Evolutionary conservation across 345 rosid genomes (phyloP).

Genomic region (Diplotaxis tenuifolia): DNA sequence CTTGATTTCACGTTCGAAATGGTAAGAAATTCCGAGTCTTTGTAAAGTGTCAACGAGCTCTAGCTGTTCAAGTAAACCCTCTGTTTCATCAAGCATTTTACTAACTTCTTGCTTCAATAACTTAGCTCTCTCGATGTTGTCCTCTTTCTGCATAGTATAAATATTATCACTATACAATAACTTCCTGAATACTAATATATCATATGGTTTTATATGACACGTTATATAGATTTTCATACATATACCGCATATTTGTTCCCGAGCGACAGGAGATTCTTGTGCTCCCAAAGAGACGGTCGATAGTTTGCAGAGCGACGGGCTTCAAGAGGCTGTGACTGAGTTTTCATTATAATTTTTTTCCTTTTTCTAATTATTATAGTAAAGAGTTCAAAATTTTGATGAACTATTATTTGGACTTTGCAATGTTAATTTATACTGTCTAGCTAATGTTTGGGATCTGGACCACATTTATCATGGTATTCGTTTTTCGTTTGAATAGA

Average conservation of each 20-base stretch:
- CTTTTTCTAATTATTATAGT: neutral
- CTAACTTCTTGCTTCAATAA: slow-evolving; percentile 17
- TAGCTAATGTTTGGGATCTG: neutral
- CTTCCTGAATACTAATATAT: neutral
- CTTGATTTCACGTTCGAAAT: slow-evolving; percentile 29
- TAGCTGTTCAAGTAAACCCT: slow-evolving; percentile 28
- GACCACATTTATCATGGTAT: slow-evolving; percentile 5
- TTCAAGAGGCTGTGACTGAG: slow-evolving; percentile 12
- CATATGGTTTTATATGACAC: neutral
- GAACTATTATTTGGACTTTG: neutral
- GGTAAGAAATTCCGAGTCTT: slow-evolving; percentile 44
- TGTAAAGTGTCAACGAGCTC: slow-evolving; percentile 38
- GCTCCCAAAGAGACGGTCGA: slow-evolving; percentile 37
- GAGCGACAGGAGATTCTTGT: slow-evolving; percentile 40
- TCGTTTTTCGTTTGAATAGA: neutral
- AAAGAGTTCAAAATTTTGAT: neutral
- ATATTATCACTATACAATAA: neutral
- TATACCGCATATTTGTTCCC: slow-evolving; percentile 20
- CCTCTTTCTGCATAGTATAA: slow-evolving; percentile 21
- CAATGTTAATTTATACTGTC: slow-evolving; percentile 7
- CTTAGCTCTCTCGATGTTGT: slow-evolving; percentile 2
- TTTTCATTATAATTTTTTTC: neutral
- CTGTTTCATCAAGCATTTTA: slow-evolving; percentile 1
- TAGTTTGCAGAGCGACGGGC: slow-evolving; percentile 39
- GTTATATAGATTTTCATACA: neutral